phyloP scores from a whole-genome alignment of 2,329 filamentous ascomycete species.

The Furcasterigmium furcatum region DNA sequence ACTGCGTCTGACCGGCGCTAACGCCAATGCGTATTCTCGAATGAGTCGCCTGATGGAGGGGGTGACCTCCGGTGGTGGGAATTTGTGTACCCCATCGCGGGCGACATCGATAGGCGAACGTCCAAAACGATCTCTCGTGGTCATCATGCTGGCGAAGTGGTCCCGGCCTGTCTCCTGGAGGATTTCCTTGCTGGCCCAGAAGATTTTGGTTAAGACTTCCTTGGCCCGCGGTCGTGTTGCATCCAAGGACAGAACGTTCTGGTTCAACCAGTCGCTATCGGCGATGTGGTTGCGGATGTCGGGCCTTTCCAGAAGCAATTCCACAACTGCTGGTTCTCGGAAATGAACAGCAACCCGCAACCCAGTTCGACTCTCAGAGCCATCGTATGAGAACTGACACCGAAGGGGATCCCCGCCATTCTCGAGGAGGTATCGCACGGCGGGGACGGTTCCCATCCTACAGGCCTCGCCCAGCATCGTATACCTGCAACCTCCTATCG shows the following conservation, averaged over 20 bases:
- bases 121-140: background rate
- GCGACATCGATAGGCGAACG: conserved; percentile 11
- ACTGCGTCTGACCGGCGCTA: background rate
- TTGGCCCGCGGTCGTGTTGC: background rate
- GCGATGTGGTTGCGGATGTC: conserved; percentile 11
- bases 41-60: background rate
- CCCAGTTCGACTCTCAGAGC: conserved; percentile 12
- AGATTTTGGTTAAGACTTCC: conserved; percentile 4
- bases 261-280: conserved; percentile 10
- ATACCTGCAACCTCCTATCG: conserved; percentile 8
- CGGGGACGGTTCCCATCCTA: conserved; percentile 4
- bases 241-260: conserved; percentile 8
- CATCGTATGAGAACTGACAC: conserved; percentile 5
- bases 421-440: conserved; percentile 15
- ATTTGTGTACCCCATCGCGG: background rate
- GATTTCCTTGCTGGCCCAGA: conserved; percentile 10
- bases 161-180: conserved; percentile 12
- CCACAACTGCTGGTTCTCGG: conserved; percentile 5
- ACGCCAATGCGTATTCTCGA: background rate
- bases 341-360: conserved; percentile 6
- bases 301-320: conserved; percentile 12
- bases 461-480: conserved; percentile 15
- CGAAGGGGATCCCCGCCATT: conserved; percentile 16
- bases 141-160: conserved; percentile 11
- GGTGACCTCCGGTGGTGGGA: conserved; percentile 1